phyloP scores from a whole-genome alignment of 2,329 filamentous ascomycete species.

The Aspergillus versicolor region DNA sequence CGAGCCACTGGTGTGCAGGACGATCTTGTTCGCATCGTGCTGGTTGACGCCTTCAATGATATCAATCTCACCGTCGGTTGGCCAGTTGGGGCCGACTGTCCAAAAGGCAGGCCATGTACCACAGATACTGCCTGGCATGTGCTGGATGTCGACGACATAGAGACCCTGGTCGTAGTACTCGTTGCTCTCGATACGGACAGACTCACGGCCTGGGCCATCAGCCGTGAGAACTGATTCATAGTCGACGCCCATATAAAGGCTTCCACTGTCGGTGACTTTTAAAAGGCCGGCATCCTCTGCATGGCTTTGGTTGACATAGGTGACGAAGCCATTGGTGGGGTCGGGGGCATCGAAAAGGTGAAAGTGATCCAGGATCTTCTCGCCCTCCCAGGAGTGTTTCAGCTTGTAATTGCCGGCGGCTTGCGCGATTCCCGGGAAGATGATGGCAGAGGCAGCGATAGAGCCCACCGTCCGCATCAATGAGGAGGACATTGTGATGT shows the following conservation, averaged over 20 bases:
- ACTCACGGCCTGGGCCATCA: conserved; percentile 41
- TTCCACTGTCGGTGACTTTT: conserved; percentile 32
- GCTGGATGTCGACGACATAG: conserved; percentile 48
- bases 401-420: conserved; percentile 36
- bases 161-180: conserved; percentile 47
- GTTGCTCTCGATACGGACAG: conserved; percentile 46
- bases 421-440: conserved; percentile 19
- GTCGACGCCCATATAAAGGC: conserved; percentile 49
- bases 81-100: conserved; percentile 45
- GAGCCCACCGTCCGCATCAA: conserved; percentile 32
- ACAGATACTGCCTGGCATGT: conserved; percentile 50
- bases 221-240: conserved; percentile 36
- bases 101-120: conserved; percentile 54
- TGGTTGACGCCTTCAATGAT: conserved; percentile 54
- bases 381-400: conserved; percentile 44
- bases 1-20: conserved; percentile 48
- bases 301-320: conserved; percentile 45
- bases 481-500: conserved; percentile 26
- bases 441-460: conserved; percentile 29
- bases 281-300: conserved; percentile 39
- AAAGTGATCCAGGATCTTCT: conserved; percentile 51
- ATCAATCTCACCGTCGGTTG: conserved; percentile 49
- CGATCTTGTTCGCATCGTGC: conserved; percentile 45
- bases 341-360: conserved; percentile 49
- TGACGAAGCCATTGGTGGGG: conserved; percentile 53